Percentiles rank a stretch among this genome's conserved stretches.
These are phyloP conservation scores for Solanum paucissectum DNA, from an alignment of 257 asterid species.

Conservation along the genomic window DNA sequence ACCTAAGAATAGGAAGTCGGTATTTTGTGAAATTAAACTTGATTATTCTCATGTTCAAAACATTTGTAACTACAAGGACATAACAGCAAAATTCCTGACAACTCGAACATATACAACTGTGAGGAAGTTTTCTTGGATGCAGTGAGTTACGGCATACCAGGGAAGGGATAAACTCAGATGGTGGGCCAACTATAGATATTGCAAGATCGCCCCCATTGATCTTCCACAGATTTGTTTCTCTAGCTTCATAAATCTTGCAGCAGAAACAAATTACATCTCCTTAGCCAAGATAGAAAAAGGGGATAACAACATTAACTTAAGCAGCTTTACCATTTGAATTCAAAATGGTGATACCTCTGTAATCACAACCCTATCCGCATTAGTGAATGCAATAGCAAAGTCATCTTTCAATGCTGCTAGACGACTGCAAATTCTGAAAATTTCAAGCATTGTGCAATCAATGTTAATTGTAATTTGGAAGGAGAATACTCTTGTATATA, in stretches of 20 bases:
- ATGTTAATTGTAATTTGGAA: background rate
- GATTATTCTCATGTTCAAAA: background rate
- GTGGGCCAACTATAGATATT: conserved; percentile 12
- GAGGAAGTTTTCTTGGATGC: background rate
- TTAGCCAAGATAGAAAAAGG: background rate
- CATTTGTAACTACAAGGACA: background rate
- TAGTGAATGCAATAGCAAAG: conserved; percentile 20
- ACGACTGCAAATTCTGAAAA: conserved; percentile 15
- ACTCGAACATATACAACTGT: background rate
- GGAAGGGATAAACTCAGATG: conserved; percentile 20
- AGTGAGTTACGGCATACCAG: conserved; percentile 12
- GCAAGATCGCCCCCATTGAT: conserved; percentile 23
- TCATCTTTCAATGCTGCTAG: conserved; percentile 26
- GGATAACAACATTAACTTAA: background rate
- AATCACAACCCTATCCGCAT: conserved; percentile 23
- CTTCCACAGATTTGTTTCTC: conserved; percentile 19
- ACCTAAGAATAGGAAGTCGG: background rate
- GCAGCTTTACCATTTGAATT: background rate
- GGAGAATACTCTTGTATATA: background rate
- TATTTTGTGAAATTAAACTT: background rate
- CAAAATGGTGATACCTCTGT: conserved; percentile 20
- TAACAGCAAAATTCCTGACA: background rate
- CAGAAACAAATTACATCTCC: background rate
- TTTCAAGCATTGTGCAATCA: background rate
- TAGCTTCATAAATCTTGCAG: conserved; percentile 21